Conservation (phyloP, 2,329 filamentous ascomycete genomes). For the Aspergillus novoparasiticus region DNA sequence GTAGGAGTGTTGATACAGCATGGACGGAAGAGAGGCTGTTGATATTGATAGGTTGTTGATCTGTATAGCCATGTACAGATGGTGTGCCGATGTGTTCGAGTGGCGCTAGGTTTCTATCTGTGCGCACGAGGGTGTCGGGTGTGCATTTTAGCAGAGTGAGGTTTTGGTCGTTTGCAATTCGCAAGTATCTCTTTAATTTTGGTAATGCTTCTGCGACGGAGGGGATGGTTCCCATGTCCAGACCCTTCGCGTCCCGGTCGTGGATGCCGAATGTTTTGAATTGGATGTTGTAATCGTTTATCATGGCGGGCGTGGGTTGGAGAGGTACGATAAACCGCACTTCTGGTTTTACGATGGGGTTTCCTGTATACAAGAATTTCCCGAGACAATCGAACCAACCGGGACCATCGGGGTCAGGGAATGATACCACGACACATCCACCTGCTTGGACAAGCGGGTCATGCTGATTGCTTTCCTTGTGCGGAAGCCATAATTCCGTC, state of each 20-base stretch:
- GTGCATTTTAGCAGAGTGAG: constrained; percentile 14
- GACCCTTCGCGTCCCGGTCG: background rate
- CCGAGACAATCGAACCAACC: background rate
- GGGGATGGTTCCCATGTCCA: constrained; percentile 2
- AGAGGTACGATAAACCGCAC: constrained; percentile 1
- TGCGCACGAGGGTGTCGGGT: constrained; percentile 20
- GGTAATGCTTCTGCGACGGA: background rate
- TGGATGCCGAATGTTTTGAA: constrained; percentile 5
- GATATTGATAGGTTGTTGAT: constrained; percentile 26
- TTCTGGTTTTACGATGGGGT: background rate
- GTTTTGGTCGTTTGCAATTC: background rate
- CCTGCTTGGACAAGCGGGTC: constrained; percentile 19
- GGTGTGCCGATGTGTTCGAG: constrained; percentile 24
- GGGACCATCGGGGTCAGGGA: background rate
- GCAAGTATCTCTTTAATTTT: background rate
- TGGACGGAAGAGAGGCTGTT: constrained; percentile 26
- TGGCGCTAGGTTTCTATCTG: constrained; percentile 23
- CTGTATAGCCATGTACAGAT: constrained; percentile 25
- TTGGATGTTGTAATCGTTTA: background rate
- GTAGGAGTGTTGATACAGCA: constrained; percentile 22
- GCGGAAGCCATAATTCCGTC: constrained; percentile 23
- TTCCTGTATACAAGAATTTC: background rate
- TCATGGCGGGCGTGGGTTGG: background rate
- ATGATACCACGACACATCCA: constrained; percentile 14
- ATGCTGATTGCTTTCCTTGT: constrained; percentile 8